These are phyloP conservation scores for Entomortierella parvispora DNA, from an alignment of 192 early-diverging fungal genomes.

Conservation along the genomic window DNA sequence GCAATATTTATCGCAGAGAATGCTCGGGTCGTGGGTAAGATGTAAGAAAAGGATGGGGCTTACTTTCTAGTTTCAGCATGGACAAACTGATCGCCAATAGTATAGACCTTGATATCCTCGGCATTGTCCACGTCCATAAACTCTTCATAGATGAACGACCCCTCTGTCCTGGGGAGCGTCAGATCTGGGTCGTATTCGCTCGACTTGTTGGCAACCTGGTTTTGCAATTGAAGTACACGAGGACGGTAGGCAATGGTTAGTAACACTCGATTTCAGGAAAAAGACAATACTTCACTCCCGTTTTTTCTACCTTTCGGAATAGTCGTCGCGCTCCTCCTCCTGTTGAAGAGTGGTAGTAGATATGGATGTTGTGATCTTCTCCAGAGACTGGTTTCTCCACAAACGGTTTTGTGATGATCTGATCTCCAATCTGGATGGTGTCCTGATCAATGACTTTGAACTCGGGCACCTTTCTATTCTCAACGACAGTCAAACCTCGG, in stretches of 20 bases:
- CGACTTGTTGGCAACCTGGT: conserved; percentile 92
- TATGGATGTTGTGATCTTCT: conserved; percentile 96
- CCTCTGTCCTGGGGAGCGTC: conserved; percentile 69
- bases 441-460: conserved; percentile 67
- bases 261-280: neutral
- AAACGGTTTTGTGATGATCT: conserved; percentile 87
- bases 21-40: no score
- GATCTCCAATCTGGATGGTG: conserved; percentile 72
- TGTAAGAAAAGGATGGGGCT: conserved; percentile 5
- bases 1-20: no score
- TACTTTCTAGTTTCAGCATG: conserved; percentile 96
- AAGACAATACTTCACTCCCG: neutral
- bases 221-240: neutral
- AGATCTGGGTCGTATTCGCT: conserved; percentile 84
- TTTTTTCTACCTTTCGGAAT: conserved; percentile 73
- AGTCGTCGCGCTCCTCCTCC: conserved; percentile 84
- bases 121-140: conserved; percentile 92
- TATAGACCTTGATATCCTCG: conserved; percentile 98
- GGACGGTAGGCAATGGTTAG: neutral
- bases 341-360: conserved; percentile 84
- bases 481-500: conserved; percentile 57
- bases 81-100: conserved; percentile 82
- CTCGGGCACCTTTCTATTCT: conserved; percentile 34
- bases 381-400: conserved; percentile 98
- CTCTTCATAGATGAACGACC: conserved; percentile 93